A percentile compares a stretch with the other conserved stretches of the same genome.
Conservation (phyloP, 176 grass and related monocot genomes). For the Phoenix dactylifera region DNA sequence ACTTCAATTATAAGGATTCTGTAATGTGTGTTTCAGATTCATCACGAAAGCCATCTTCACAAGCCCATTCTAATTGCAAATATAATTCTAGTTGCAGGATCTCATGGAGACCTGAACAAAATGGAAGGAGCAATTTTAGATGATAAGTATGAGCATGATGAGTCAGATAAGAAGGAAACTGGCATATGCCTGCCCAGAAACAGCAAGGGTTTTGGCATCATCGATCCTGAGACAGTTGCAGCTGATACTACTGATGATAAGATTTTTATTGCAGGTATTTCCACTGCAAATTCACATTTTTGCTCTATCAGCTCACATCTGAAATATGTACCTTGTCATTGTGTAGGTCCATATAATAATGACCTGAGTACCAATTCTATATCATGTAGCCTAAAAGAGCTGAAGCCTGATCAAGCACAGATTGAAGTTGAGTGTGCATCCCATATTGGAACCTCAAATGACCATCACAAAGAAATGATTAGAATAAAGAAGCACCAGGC, state of each 20-base stretch:
- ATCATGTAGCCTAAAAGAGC: constrained; percentile 8
- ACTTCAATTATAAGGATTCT: no score
- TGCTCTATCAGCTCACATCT: constrained; percentile 3
- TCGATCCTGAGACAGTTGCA: not conserved
- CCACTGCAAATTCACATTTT: not conserved
- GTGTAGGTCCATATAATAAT: constrained; percentile 24
- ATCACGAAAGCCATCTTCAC: no score
- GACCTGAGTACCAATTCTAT: not conserved
- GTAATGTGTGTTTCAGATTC: no score
- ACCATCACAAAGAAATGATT: constrained; percentile 14
- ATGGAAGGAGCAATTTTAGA: no score
- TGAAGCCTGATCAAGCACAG: constrained; percentile 24
- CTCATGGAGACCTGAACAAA: no score
- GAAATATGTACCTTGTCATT: constrained; percentile 4
- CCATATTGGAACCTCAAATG: constrained; percentile 3
- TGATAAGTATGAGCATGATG: no score
- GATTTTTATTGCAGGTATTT: constrained; percentile 12
- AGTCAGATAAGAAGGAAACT: no score
- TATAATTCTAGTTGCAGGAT: no score
- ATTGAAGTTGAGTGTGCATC: constrained; percentile 24
- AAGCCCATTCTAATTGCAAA: no score
- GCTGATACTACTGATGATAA: not conserved
- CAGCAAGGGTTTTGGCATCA: no score
- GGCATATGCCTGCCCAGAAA: no score
- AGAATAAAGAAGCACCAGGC: constrained; percentile 27